A percentile compares a stretch with the other conserved stretches of the same genome.
phyloP scores from a whole-genome alignment of 768 basidiomycete genomes.

The Leccinum disarticulatum region DNA sequence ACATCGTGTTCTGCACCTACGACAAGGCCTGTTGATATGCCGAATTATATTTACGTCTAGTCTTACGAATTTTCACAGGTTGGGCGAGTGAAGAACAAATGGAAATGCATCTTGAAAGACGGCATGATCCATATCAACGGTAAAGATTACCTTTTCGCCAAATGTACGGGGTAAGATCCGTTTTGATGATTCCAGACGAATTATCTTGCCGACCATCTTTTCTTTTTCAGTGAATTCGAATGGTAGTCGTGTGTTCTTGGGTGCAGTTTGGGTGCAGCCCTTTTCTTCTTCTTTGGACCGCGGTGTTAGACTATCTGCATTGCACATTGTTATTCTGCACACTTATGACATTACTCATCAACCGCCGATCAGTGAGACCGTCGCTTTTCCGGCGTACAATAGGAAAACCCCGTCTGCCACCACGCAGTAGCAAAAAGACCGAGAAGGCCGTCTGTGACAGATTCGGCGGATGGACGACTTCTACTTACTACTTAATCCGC shows the following conservation, averaged over 20 bases:
- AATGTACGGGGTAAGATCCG: slow-evolving; percentile 87
- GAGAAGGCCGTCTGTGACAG: background rate
- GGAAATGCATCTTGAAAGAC: slow-evolving; percentile 98
- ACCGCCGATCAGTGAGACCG: slow-evolving; percentile 14
- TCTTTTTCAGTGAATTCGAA: slow-evolving; percentile 41
- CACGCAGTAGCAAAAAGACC: slow-evolving; percentile 3
- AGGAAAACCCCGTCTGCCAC: slow-evolving; percentile 15
- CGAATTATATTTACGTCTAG: background rate
- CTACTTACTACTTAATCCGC: background rate
- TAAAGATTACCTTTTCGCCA: slow-evolving; percentile 95
- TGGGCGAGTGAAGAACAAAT: slow-evolving; percentile 99
- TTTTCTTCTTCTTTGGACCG: slow-evolving; percentile 2
- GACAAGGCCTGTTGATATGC: slow-evolving; percentile 71
- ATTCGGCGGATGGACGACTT: background rate
- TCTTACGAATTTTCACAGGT: slow-evolving; percentile 53
- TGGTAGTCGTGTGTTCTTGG: slow-evolving; percentile 33
- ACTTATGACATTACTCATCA: slow-evolving; percentile 21
- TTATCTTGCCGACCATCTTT: background rate
- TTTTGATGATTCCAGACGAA: background rate
- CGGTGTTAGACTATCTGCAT: slow-evolving; percentile 24
- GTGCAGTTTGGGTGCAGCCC: background rate
- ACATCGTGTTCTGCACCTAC: slow-evolving; percentile 97
- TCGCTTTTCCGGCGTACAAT: slow-evolving; percentile 23
- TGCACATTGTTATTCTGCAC: slow-evolving; percentile 22
- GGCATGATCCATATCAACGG: slow-evolving; percentile 98